These are phyloP conservation scores for Aspergillus coremiiformis DNA, from an alignment of 495 filamentous ascomycete genomes.

Conservation along the genomic window DNA sequence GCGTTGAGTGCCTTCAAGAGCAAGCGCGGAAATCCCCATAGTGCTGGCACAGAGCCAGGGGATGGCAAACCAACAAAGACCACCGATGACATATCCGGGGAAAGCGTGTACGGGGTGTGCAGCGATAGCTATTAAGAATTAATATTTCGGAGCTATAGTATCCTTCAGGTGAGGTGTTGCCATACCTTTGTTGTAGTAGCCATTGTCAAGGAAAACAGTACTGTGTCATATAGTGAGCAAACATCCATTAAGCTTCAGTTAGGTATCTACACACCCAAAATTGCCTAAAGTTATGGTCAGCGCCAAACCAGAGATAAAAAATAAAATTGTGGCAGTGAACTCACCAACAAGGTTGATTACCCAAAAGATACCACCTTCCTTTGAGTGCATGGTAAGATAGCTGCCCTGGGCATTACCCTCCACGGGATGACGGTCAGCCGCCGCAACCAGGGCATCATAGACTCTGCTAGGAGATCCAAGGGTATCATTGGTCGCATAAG, in stretches of 20 bases:
- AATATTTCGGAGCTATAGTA: not conserved
- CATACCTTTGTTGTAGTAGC: slow-evolving; percentile 76
- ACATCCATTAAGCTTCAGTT: not conserved
- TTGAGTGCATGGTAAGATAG: slow-evolving; percentile 85
- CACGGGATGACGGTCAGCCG: slow-evolving; percentile 66
- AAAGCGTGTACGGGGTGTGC: slow-evolving; percentile 82
- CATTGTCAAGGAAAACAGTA: slow-evolving; percentile 74
- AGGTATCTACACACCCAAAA: slow-evolving; percentile 23
- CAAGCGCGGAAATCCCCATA: slow-evolving; percentile 85
- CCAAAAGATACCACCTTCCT: slow-evolving; percentile 89
- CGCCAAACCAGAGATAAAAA: not conserved
- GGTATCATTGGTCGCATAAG: slow-evolving; percentile 67
- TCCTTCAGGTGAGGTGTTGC: not conserved
- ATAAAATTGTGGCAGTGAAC: too few species aligned
- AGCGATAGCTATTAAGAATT: slow-evolving; percentile 60
- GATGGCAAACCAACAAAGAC: slow-evolving; percentile 91
- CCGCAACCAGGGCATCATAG: slow-evolving; percentile 70
- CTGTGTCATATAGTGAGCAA: slow-evolving; percentile 21
- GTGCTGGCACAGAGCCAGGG: slow-evolving; percentile 90
- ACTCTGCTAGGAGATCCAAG: slow-evolving; percentile 75
- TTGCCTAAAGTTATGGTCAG: slow-evolving; percentile 19
- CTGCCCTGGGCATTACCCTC: slow-evolving; percentile 77
- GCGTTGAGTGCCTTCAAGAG: slow-evolving; percentile 65
- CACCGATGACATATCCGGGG: slow-evolving; percentile 87
- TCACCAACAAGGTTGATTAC: slow-evolving; percentile 89